phyloP scores from a whole-genome alignment of 2,329 filamentous ascomycete genomes.

The Cladosporium sp. region DNA sequence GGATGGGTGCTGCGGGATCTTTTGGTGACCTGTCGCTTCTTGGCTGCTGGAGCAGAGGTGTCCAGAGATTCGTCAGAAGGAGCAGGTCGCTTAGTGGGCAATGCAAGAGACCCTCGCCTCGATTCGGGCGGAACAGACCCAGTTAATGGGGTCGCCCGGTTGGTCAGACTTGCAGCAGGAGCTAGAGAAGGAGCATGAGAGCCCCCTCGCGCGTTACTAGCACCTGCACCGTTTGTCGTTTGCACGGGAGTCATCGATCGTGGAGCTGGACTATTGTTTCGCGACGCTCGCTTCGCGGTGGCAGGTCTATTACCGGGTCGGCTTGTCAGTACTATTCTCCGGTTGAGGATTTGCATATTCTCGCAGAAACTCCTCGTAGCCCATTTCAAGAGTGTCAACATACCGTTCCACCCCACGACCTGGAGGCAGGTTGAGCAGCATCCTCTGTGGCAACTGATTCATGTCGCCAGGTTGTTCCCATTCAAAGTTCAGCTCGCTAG shows the following conservation, averaged over 20 bases:
- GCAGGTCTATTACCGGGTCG: not conserved
- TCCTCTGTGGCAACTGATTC: slow-evolving; percentile 22
- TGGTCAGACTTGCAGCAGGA: not conserved
- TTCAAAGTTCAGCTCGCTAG: slow-evolving; percentile 18
- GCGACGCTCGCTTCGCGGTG: slow-evolving; percentile 7
- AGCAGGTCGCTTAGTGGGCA: slow-evolving; percentile 26
- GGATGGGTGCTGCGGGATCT: slow-evolving; percentile 15
- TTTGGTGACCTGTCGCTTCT: slow-evolving; percentile 3
- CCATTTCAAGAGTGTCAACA: slow-evolving; percentile 19
- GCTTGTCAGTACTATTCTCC: not conserved
- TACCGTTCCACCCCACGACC: slow-evolving; percentile 23
- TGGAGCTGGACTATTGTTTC: slow-evolving; percentile 6
- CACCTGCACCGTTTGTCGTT: not conserved
- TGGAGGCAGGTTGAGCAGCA: slow-evolving; percentile 20
- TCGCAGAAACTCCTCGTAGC: slow-evolving; percentile 3
- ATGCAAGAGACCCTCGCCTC: slow-evolving; percentile 32
- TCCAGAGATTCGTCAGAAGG: slow-evolving; percentile 14
- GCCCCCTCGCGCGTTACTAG: not conserved
- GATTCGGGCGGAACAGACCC: slow-evolving; percentile 11
- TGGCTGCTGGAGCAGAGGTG: slow-evolving; percentile 14
- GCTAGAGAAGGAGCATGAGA: slow-evolving; percentile 2
- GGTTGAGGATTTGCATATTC: not conserved
- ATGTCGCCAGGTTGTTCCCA: slow-evolving; percentile 23
- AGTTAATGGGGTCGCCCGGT: not conserved
- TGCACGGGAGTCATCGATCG: slow-evolving; percentile 2